phyloP scores from a whole-genome alignment of 345 rosid genomes.

The Populus pruinosa region DNA sequence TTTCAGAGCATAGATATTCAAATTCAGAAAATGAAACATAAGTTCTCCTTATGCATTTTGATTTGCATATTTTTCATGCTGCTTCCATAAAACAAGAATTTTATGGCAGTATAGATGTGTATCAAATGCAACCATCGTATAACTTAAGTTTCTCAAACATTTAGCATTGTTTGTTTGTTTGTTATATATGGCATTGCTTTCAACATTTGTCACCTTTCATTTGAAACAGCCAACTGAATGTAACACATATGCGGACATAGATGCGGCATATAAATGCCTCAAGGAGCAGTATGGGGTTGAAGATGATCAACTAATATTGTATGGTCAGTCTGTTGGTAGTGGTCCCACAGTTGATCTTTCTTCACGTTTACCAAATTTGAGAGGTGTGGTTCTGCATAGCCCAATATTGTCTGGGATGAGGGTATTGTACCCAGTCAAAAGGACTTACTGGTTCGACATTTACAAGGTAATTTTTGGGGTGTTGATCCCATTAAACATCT shows the following conservation, averaged over 20 bases:
- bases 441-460: constrained; percentile 95
- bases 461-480: constrained; percentile 55
- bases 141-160: background rate
- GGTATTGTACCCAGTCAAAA: constrained; percentile 85
- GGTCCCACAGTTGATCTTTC: constrained; percentile 97
- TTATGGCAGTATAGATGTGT: background rate
- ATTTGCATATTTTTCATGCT: background rate
- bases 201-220: constrained; percentile 2
- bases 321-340: constrained; percentile 98
- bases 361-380: constrained; percentile 69
- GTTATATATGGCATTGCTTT: background rate
- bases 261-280: constrained; percentile 79
- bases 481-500: background rate
- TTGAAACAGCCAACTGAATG: constrained; percentile 81
- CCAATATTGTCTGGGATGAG: constrained; percentile 92
- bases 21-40: background rate
- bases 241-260: constrained; percentile 92
- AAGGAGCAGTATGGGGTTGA: constrained; percentile 77
- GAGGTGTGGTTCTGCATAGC: constrained; percentile 82
- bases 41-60: background rate
- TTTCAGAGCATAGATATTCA: background rate
- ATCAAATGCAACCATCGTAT: background rate
- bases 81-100: background rate
- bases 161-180: background rate
- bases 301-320: constrained; percentile 84